A percentile compares a stretch with the other conserved stretches of the same genome.
Conservation (phyloP, 2,329 filamentous ascomycete species). For the Fusarium brevicatenulatum region DNA sequence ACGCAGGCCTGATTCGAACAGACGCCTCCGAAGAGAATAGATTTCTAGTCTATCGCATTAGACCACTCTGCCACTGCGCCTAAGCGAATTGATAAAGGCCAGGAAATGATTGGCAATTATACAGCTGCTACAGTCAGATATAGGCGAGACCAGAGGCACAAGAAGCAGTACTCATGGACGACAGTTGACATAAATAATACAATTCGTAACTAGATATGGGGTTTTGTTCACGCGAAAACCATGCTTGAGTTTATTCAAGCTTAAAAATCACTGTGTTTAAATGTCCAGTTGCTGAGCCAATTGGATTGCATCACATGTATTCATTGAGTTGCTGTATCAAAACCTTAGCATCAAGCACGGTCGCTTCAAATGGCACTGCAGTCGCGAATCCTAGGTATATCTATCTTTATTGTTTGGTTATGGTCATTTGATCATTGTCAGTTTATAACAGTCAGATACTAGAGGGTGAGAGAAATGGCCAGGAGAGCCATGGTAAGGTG, state of each 20-base stretch:
- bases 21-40: conserved; percentile 44
- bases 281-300: not conserved
- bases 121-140: fast-evolving
- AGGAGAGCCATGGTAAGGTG: not conserved
- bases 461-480: too few relatives aligned
- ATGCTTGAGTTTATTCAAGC: not conserved
- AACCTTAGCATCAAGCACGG: not conserved
- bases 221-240: too few relatives aligned
- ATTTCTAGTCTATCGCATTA: conserved; percentile 47
- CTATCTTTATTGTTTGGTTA: too few relatives aligned
- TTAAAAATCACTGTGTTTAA: not conserved
- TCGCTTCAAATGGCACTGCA: not conserved
- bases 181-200: not conserved
- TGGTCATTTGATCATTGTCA: not conserved
- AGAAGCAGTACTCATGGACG: too few relatives aligned
- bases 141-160: not conserved
- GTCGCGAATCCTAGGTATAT: not conserved
- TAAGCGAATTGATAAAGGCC: not conserved
- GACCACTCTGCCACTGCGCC: conserved; percentile 45
- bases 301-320: not conserved
- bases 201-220: not conserved
- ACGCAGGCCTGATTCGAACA: conserved; percentile 45
- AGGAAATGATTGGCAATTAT: fast-evolving
- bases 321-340: not conserved
- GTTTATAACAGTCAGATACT: too few relatives aligned